A percentile compares a stretch with the other conserved stretches of the same genome.
These are phyloP conservation scores for Massariosphaeria phaeospora DNA, from an alignment of 495 filamentous ascomycete genomes.

Conservation along the genomic window DNA sequence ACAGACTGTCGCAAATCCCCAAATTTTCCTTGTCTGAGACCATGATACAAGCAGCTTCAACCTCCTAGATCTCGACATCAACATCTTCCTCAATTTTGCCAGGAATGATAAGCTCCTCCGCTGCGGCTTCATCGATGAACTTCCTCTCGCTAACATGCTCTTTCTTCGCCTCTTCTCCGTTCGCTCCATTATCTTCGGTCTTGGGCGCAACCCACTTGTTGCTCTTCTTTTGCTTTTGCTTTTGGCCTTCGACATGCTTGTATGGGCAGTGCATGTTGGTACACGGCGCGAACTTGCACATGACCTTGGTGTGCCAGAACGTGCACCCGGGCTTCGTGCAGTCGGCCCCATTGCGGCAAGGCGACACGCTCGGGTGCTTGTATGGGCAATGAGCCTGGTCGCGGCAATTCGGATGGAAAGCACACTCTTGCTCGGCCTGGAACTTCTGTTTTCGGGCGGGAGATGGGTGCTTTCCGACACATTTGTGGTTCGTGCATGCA, in stretches of 20 bases:
- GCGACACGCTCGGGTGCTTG: conserved; percentile 71
- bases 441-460: conserved; percentile 72
- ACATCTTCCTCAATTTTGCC: conserved; percentile 41
- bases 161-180: conserved; percentile 37
- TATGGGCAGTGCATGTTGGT: conserved; percentile 77
- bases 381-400: conserved; percentile 75
- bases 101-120: conserved; percentile 77
- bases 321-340: conserved; percentile 81
- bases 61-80: conserved; percentile 28
- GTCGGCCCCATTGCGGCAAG: conserved; percentile 90
- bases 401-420: conserved; percentile 90
- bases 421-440: conserved; percentile 82
- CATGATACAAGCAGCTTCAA: neutral
- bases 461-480: conserved; percentile 84
- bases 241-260: conserved; percentile 89
- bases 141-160: conserved; percentile 85
- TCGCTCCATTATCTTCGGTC: too few relatives aligned
- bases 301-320: conserved; percentile 75
- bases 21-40: neutral
- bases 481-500: conserved; percentile 93
- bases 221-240: conserved; percentile 69
- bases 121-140: conserved; percentile 64
- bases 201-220: conserved; percentile 73
- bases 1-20: neutral
- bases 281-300: conserved; percentile 90